A percentile compares a stretch with the other conserved stretches of the same genome.
Conservation (phyloP, 2,329 filamentous ascomycete genomes). For the Ceratocystis harringtonii region DNA sequence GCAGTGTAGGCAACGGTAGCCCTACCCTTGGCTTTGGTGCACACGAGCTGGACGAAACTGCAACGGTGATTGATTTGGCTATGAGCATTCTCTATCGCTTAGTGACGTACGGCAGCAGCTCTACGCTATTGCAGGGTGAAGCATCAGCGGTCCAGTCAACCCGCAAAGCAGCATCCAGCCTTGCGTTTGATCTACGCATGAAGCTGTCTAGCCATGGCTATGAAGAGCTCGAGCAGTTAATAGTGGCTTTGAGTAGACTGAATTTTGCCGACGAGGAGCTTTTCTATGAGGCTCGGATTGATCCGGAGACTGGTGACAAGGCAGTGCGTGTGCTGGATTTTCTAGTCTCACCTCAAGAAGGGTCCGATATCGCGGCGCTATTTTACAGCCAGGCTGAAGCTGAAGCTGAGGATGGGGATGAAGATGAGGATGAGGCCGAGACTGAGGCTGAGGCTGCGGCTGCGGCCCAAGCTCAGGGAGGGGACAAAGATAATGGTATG, state of each 20-base stretch:
- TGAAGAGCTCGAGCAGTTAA: conserved; percentile 66
- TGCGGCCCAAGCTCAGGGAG: neutral
- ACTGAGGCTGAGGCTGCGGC: too few species aligned
- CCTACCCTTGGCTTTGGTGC: conserved; percentile 23
- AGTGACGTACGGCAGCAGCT: neutral
- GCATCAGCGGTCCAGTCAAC: neutral
- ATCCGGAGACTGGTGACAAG: conserved; percentile 61
- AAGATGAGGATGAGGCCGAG: neutral
- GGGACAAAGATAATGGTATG: neutral
- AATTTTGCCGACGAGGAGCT: conserved; percentile 69
- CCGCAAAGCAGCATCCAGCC: conserved; percentile 12
- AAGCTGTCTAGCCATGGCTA: conserved; percentile 20
- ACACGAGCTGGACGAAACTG: neutral
- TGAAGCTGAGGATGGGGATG: neutral
- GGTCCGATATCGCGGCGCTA: conserved; percentile 30
- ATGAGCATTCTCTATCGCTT: conserved; percentile 17
- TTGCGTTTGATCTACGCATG: conserved; percentile 8
- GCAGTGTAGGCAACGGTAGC: conserved; percentile 22
- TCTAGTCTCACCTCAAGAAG: conserved; percentile 60
- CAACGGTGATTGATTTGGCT: conserved; percentile 19
- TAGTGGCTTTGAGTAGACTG: conserved; percentile 66
- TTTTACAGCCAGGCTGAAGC: conserved; percentile 21
- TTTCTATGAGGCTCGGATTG: conserved; percentile 61
- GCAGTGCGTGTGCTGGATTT: conserved; percentile 72
- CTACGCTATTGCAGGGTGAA: neutral